Evolutionary conservation across 345 rosid genomes (phyloP).

Genomic region (Eucalyptus sp.): DNA sequence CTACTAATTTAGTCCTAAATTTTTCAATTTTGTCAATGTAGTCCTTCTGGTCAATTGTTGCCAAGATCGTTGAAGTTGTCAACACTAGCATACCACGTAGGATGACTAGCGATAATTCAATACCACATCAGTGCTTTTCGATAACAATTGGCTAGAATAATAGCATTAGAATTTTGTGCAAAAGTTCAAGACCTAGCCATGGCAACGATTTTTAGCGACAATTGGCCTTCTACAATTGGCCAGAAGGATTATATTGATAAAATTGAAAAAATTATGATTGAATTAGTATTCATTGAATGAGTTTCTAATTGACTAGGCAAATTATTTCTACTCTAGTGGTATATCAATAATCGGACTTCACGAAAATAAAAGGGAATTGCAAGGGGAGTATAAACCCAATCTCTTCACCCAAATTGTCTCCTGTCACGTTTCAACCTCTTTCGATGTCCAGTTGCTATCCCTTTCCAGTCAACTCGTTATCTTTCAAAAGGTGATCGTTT

Average conservation of each 20-base stretch:
- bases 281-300: background rate
- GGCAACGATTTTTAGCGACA: background rate
- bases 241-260: rapidly evolving
- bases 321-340: background rate
- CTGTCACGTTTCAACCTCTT: background rate
- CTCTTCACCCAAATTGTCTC: background rate
- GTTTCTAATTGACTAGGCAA: background rate
- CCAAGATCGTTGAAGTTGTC: background rate
- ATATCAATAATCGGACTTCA: background rate
- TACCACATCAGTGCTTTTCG: rapidly evolving
- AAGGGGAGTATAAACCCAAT: background rate
- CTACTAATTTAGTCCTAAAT: background rate
- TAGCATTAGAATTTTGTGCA: background rate
- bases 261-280: background rate
- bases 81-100: background rate
- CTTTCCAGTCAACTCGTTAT: background rate
- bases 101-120: background rate
- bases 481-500: background rate
- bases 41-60: rapidly evolving
- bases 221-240: background rate
- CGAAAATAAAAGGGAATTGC: background rate
- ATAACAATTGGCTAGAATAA: background rate
- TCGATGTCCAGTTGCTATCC: background rate
- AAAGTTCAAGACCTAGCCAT: background rate
- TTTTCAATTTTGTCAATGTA: background rate